Base-by-base conservation (phyloP, 225 moss, liverwort and hornwort genomes). In the Neckera pumila region DNA sequence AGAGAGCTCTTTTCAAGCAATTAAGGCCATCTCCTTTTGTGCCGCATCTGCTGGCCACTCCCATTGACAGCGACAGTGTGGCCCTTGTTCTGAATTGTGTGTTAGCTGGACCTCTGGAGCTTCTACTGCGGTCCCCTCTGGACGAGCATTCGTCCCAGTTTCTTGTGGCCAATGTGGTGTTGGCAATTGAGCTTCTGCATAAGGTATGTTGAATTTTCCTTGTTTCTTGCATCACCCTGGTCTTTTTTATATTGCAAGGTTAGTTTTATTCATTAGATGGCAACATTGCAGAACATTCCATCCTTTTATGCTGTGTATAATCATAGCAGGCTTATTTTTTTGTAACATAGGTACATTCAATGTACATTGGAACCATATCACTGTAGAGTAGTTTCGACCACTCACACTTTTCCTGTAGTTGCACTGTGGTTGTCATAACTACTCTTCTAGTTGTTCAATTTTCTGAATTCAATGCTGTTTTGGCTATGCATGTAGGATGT, bases 41-140 rank as follows among this genome's bases (percentile, higher is more conserved):
- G 84, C 95, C 95, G 80, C 95, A 95, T 69, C 84, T 95, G 65
- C 72, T 95, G 85, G 93, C 92, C 8, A 94, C 95, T 40, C 95
- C 93, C 23, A 91, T 92, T 38, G 92, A 93, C 65, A 95, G 90
- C 84, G 94, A 95, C 87, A 92, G 87, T 51, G 95, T 94, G 53
- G 95, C 95, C 5, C 85, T 95, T 22, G 92, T 95, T 76, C 86
- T 95, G 60, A 95, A 95, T 63, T 92, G 92, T 73, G 91, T 93
- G 70, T 81, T 95, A 9, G 95, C 91, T 70, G 95, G 93, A 14
- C 95, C 95, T 76, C 49, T 95, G 49, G 95, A 93, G 77, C 91
- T 95, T 73, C 78, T 95, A 10, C 87, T 95, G 33, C 95, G 91
- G 53, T 90, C 93, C 12, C 95, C 93, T 76, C 75, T 95, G 63